Evolutionary conservation across 1,139 yeast genomes (phyloP).

Genomic region (Lodderomyces theae): DNA sequence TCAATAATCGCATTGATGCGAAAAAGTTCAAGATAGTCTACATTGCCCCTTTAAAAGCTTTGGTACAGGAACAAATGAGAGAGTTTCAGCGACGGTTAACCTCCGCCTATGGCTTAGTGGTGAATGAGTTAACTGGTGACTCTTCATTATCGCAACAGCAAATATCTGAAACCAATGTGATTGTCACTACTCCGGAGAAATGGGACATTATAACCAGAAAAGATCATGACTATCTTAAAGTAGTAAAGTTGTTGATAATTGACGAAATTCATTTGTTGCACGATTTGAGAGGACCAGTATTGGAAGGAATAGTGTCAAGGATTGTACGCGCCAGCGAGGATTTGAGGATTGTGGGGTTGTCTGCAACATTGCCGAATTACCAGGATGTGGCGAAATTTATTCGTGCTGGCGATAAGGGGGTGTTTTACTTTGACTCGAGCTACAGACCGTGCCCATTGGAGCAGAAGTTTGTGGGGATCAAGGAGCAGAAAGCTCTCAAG

Average conservation of each 20-base stretch:
- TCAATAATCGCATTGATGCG: conserved; percentile 47
- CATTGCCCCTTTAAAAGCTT: conserved; percentile 90
- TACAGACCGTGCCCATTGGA: conserved; percentile 92
- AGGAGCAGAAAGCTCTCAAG: conserved; percentile 80
- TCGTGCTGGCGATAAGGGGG: conserved; percentile 60
- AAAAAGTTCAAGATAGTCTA: conserved; percentile 76
- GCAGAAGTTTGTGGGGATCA: conserved; percentile 84
- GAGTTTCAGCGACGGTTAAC: conserved; percentile 74
- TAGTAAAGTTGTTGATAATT: conserved; percentile 73
- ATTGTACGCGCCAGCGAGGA: conserved; percentile 52
- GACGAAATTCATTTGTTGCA: conserved; percentile 94
- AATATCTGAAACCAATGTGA: conserved; percentile 72
- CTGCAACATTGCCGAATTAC: conserved; percentile 94
- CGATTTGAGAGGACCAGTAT: conserved; percentile 93
- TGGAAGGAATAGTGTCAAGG: conserved; percentile 84
- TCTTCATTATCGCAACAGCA: conserved; percentile 75
- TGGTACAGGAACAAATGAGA: conserved; percentile 92
- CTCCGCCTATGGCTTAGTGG: conserved; percentile 62
- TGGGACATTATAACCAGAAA: conserved; percentile 97
- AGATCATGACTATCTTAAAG: conserved; percentile 50
- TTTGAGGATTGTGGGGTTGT: conserved; percentile 77
- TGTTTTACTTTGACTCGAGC: conserved; percentile 78
- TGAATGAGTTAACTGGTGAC: conserved; percentile 91
- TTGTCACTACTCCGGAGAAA: conserved; percentile 93
- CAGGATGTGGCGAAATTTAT: conserved; percentile 82